Conservation (phyloP, 345 rosid species). For the Euclidium syriacum region DNA sequence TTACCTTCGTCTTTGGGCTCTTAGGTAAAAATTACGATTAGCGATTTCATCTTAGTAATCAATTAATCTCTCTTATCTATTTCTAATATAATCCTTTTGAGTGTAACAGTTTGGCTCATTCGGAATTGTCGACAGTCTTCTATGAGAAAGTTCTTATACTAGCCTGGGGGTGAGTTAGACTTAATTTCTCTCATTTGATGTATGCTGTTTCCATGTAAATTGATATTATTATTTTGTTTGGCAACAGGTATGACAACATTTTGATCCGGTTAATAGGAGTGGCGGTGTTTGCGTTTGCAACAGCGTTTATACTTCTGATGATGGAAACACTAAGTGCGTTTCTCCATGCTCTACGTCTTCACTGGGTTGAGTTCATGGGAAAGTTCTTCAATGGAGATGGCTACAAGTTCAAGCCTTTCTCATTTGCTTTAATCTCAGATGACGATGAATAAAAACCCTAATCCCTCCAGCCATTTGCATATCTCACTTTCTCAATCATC, state of each 20-base stretch:
- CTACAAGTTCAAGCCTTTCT: conserved; percentile 87
- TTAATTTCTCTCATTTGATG: background rate
- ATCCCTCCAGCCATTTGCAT: conserved; percentile 13
- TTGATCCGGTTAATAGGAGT: conserved; percentile 67
- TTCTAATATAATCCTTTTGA: conserved; percentile 13
- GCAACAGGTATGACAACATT: conserved; percentile 71
- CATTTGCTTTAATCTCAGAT: conserved; percentile 57
- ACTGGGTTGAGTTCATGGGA: conserved; percentile 91
- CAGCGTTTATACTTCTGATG: conserved; percentile 85
- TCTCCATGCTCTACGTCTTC: conserved; percentile 95
- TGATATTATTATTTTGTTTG: background rate
- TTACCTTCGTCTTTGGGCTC: conserved; percentile 99
- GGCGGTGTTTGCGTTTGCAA: conserved; percentile 88
- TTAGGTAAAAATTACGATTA: conserved; percentile 48
- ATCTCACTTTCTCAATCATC: conserved; percentile 5
- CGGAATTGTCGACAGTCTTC: conserved; percentile 90
- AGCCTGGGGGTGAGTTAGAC: conserved; percentile 82
- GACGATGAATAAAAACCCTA: conserved; percentile 51
- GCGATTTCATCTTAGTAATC: background rate
- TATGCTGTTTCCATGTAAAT: background rate
- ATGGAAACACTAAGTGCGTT: conserved; percentile 98
- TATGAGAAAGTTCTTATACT: conserved; percentile 94
- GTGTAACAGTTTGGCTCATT: conserved; percentile 83
- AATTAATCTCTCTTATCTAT: background rate
- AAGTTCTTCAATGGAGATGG: conserved; percentile 96